A percentile compares a stretch with the other conserved stretches of the same genome.
phyloP scores from a whole-genome alignment of 1,139 yeast species.

The Candida glucosophila region DNA sequence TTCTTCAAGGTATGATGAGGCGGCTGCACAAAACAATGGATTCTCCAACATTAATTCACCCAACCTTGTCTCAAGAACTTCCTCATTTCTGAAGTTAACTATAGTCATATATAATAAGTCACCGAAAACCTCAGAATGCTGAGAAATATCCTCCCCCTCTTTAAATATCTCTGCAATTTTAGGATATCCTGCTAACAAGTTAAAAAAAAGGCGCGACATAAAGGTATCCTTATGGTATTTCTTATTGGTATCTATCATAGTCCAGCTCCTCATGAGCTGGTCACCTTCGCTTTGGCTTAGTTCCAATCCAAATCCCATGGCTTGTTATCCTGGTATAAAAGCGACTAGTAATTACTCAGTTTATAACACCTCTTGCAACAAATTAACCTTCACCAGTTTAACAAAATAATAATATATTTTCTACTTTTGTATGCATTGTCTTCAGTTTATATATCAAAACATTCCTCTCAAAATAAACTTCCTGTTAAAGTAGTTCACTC shows the following conservation, averaged over 20 bases:
- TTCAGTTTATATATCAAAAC: too few species aligned
- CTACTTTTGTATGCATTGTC: too few species aligned
- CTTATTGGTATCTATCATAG: constrained; percentile 18
- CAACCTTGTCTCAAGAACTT: constrained; percentile 26
- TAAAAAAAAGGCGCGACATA: constrained; percentile 22
- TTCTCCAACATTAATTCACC: constrained; percentile 26
- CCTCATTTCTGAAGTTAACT: constrained; percentile 21
- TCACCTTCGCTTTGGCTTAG: background rate
- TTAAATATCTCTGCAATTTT: constrained; percentile 16
- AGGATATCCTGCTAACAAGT: constrained; percentile 25
- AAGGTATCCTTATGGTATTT: constrained; percentile 23
- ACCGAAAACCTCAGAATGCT: constrained; percentile 26
- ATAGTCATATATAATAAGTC: constrained; percentile 29
- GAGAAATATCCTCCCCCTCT: constrained; percentile 15
- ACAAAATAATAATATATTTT: too few species aligned
- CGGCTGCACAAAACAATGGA: constrained; percentile 16
- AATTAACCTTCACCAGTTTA: too few species aligned
- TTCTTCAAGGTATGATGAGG: constrained; percentile 30
- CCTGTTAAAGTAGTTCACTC: too few species aligned
- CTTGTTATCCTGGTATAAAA: too few species aligned
- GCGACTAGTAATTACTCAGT: too few species aligned
- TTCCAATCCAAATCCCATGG: too few species aligned
- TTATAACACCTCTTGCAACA: too few species aligned
- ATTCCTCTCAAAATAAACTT: too few species aligned
- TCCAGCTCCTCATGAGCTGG: constrained; percentile 17